Conservation (phyloP, 2,329 filamentous ascomycete species). For the Biscogniauxia mediterranea region DNA sequence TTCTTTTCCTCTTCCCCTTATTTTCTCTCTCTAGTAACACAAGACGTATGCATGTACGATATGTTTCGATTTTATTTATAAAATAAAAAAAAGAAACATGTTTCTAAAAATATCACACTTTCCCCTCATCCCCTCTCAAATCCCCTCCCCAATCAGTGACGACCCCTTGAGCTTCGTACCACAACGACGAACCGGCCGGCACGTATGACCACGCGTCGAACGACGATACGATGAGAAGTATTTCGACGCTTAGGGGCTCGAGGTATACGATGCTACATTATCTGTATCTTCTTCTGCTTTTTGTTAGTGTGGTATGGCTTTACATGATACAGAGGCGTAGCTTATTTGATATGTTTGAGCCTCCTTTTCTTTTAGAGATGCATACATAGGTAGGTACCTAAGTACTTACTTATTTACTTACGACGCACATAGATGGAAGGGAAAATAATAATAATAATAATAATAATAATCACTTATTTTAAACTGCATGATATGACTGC, state of each 20-base stretch:
- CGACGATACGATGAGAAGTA: not conserved
- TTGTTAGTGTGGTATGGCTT: not conserved
- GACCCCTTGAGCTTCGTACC: not conserved
- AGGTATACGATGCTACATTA: not conserved
- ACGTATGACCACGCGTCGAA: not conserved
- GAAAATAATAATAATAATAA: too few species aligned
- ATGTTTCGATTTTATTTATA: not conserved
- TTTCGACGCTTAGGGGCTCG: not conserved
- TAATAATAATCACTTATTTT: not conserved
- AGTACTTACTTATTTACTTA: too few species aligned
- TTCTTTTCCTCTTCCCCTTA: too few species aligned
- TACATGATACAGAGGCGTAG: not conserved
- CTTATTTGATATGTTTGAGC: not conserved
- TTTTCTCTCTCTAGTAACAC: not conserved
- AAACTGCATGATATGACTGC: not conserved
- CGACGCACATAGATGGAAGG: too few species aligned
- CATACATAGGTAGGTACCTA: too few species aligned
- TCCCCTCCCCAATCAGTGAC: not conserved
- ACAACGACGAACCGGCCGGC: not conserved
- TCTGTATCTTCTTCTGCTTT: not conserved
- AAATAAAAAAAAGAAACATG: not conserved
- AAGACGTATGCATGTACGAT: not conserved
- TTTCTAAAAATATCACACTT: not conserved
- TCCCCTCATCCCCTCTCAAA: not conserved
- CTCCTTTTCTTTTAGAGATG: not conserved